These are phyloP conservation scores for Aspergillus oerlinghausenensis DNA, from an alignment of 2,329 filamentous ascomycete genomes.

Conservation along the genomic window DNA sequence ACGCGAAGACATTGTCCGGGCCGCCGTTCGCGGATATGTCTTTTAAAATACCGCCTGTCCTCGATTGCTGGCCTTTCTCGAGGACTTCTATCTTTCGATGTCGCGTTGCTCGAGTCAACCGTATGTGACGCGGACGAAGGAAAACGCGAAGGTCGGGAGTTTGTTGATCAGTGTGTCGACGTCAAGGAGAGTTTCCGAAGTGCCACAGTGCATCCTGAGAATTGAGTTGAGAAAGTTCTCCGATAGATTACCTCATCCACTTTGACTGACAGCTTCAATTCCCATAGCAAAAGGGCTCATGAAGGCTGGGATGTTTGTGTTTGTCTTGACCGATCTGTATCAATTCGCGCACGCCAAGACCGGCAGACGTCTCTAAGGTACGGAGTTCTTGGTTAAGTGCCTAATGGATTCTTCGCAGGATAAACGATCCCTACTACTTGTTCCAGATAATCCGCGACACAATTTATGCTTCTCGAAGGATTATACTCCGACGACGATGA, in stretches of 20 bases:
- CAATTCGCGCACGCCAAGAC: constrained; percentile 14
- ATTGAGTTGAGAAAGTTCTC: not conserved
- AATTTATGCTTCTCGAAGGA: not conserved
- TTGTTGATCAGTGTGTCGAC: not conserved
- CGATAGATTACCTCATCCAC: not conserved
- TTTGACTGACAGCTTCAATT: not conserved
- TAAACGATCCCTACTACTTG: not conserved
- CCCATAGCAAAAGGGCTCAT: constrained; percentile 3
- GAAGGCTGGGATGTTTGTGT: constrained; percentile 15
- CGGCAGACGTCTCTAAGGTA: not conserved
- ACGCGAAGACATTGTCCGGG: constrained; percentile 27
- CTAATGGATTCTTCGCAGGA: not conserved
- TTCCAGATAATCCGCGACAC: too few relatives aligned
- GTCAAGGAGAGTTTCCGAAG: not conserved
- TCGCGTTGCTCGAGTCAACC: not conserved
- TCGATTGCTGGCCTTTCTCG: not conserved
- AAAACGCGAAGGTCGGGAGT: not conserved
- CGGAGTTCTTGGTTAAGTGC: not conserved
- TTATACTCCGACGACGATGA: not conserved
- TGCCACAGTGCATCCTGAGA: not conserved
- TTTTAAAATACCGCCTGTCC: not conserved
- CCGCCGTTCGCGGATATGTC: constrained; percentile 7
- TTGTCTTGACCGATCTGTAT: constrained; percentile 23
- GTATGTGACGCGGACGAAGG: not conserved
- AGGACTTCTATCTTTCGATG: not conserved